A percentile compares a stretch with the other conserved stretches of the same genome.
These are phyloP conservation scores for Rhodotorula toruloides DNA, from an alignment of 768 basidiomycete genomes.

Conservation along the genomic window DNA sequence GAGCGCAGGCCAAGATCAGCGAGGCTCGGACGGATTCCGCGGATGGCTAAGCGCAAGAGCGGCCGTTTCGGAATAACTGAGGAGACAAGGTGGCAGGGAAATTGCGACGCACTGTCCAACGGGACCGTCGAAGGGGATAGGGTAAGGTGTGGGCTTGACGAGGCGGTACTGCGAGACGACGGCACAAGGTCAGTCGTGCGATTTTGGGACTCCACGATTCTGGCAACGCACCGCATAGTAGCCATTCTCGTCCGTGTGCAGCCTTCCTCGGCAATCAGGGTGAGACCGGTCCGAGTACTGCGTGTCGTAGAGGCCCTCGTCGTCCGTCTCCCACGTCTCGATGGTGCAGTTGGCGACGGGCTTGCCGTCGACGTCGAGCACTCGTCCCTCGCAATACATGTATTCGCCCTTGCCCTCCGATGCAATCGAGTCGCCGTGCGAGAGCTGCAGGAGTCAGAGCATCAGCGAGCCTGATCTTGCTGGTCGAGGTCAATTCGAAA, in stretches of 20 bases:
- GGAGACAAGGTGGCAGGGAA: too few species aligned
- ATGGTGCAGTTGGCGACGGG: constrained; percentile 42
- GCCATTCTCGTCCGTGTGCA: constrained; percentile 37
- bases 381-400: constrained; percentile 69
- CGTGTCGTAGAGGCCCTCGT: constrained; percentile 45
- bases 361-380: constrained; percentile 55
- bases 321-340: constrained; percentile 52
- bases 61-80: too few species aligned
- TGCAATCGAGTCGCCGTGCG: constrained; percentile 68
- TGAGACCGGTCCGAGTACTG: constrained; percentile 36
- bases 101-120: too few species aligned
- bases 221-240: constrained; percentile 40
- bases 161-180: constrained; percentile 27
- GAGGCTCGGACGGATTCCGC: too few species aligned
- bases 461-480: not conserved
- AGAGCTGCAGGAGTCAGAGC: constrained; percentile 38
- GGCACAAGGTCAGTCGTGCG: too few species aligned
- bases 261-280: constrained; percentile 40
- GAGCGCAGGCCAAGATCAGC: too few species aligned
- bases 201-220: too few species aligned
- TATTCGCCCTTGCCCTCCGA: constrained; percentile 83
- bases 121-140: constrained; percentile 37
- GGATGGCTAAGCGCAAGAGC: too few species aligned
- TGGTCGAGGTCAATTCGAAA: not conserved
- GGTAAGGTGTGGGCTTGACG: constrained; percentile 38